A percentile compares a stretch with the other conserved stretches of the same genome.
phyloP scores from a whole-genome alignment of 768 basidiomycete species.

The Lactarius evosmus region DNA sequence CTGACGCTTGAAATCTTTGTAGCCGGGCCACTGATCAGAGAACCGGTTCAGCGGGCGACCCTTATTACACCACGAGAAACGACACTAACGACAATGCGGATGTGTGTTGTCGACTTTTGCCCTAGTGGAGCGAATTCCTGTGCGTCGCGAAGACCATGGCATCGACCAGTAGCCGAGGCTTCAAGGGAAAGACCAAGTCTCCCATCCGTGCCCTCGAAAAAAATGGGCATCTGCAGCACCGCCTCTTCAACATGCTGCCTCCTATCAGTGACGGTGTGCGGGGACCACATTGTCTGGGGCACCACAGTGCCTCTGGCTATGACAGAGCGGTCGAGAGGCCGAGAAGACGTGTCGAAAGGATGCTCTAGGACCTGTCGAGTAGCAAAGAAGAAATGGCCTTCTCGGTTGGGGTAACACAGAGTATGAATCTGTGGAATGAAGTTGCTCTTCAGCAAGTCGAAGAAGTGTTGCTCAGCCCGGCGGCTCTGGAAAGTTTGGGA shows the following conservation, averaged over 20 bases:
- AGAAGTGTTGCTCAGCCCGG: conserved; percentile 1
- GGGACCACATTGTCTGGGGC: conserved; percentile 16
- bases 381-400: not conserved
- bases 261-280: conserved; percentile 1
- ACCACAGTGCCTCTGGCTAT: conserved; percentile 9
- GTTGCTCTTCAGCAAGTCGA: not conserved
- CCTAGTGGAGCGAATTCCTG: conserved; percentile 1
- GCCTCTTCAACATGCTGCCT: conserved; percentile 10
- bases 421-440: not conserved
- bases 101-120: not conserved
- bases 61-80: not conserved
- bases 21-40: conserved; percentile 15
- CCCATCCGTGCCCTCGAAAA: conserved; percentile 5
- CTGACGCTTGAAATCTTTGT: conserved; percentile 14
- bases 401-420: not conserved
- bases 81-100: conserved; percentile 17
- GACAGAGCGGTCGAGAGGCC: conserved; percentile 1
- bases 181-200: conserved; percentile 14
- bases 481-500: not conserved
- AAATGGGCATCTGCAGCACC: conserved; percentile 19
- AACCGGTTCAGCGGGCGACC: not conserved
- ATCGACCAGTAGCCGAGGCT: not conserved
- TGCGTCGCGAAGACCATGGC: not conserved
- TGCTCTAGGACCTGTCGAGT: not conserved
- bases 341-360: not conserved